phyloP scores from a whole-genome alignment of 208 protist species.

The Plasmodiophora brassicae region DNA sequence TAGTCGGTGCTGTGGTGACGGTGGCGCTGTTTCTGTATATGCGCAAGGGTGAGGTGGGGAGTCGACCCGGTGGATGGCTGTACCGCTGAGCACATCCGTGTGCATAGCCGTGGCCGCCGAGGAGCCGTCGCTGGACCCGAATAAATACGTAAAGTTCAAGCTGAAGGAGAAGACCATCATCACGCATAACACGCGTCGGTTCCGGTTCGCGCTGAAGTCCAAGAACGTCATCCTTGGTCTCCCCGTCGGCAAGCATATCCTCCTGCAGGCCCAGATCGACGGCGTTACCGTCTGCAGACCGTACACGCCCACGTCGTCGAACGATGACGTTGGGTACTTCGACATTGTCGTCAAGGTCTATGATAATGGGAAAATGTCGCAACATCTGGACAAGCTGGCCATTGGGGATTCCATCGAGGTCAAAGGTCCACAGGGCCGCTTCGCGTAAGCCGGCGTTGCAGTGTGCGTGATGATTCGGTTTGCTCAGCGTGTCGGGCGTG shows the following conservation, averaged over 20 bases:
- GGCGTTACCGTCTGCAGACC: background rate
- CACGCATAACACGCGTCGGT: constrained; percentile 48
- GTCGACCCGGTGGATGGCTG: too few species aligned
- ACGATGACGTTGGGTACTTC: constrained; percentile 43
- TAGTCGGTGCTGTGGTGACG: background rate
- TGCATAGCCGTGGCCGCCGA: background rate
- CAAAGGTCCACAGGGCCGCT: constrained; percentile 24
- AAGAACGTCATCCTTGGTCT: constrained; percentile 41
- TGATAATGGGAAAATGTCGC: constrained; percentile 42
- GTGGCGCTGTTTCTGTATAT: background rate
- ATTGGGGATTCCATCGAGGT: constrained; percentile 13
- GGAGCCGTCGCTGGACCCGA: background rate
- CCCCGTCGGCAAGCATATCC: constrained; percentile 51
- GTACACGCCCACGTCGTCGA: constrained; percentile 50
- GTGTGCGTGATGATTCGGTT: background rate
- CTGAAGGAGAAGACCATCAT: constrained; percentile 26
- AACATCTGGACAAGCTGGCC: constrained; percentile 30
- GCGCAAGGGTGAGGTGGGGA: too few species aligned
- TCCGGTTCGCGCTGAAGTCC: constrained; percentile 45
- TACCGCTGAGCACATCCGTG: too few species aligned
- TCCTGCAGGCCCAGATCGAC: constrained; percentile 35
- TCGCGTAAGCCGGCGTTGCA: background rate
- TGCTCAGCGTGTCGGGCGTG: background rate
- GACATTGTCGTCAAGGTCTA: constrained; percentile 54
- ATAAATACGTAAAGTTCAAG: background rate